These are phyloP conservation scores for Cladosporium sp. DNA, from an alignment of 2,329 filamentous ascomycete species.

Conservation along the genomic window DNA sequence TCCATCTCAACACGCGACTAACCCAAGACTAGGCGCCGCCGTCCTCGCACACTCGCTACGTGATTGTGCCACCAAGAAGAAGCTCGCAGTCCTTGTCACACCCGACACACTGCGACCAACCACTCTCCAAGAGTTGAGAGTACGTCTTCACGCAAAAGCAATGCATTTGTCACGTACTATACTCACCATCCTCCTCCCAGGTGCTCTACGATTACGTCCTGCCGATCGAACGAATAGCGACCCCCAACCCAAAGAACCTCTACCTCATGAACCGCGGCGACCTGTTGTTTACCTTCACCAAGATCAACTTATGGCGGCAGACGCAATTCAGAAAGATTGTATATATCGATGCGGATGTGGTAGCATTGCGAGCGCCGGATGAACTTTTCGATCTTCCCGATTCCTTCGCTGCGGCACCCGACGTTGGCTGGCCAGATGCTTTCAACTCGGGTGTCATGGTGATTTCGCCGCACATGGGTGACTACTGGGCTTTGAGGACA, in stretches of 20 bases:
- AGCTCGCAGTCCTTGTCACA: slow-evolving; percentile 79
- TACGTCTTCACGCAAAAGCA: slow-evolving; percentile 29
- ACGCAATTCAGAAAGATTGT: slow-evolving; percentile 87
- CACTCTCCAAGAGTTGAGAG: slow-evolving; percentile 74
- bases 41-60: slow-evolving; percentile 91
- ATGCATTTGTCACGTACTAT: neutral
- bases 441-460: slow-evolving; percentile 99
- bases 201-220: slow-evolving; percentile 84
- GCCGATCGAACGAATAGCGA: slow-evolving; percentile 74
- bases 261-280: slow-evolving; percentile 88
- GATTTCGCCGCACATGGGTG: slow-evolving; percentile 75
- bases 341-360: slow-evolving; percentile 89
- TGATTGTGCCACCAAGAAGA: slow-evolving; percentile 82
- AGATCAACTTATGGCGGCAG: slow-evolving; percentile 90
- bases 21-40: slow-evolving; percentile 64
- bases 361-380: slow-evolving; percentile 85
- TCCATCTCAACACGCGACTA: slow-evolving; percentile 19
- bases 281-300: slow-evolving; percentile 89
- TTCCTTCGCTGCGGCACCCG: slow-evolving; percentile 70
- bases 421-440: slow-evolving; percentile 95
- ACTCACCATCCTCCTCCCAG: slow-evolving; percentile 41
- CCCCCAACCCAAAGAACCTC: slow-evolving; percentile 73
- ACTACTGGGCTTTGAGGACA: slow-evolving; percentile 78
- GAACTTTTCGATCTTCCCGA: slow-evolving; percentile 73
- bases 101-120: slow-evolving; percentile 70